A percentile compares a stretch with the other conserved stretches of the same genome.
Evolutionary conservation across 352 stramenopile species (phyloP).

Genomic region (Phytophthora gonapodyides): DNA sequence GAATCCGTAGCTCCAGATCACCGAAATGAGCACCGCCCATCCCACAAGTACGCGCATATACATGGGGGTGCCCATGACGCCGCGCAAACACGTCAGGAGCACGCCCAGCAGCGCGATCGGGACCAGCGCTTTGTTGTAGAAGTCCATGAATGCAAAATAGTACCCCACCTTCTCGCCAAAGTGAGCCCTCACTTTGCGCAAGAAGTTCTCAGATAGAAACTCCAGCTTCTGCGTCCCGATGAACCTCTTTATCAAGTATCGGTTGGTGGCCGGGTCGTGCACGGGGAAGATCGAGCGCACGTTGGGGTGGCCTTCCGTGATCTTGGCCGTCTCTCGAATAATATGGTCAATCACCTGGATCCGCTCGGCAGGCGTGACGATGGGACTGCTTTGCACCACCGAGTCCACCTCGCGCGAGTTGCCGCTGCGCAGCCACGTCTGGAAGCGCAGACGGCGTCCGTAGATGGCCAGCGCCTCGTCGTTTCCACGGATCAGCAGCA

Average conservation of each 20-base stretch:
- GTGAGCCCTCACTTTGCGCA: constrained; percentile 67
- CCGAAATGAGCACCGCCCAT: constrained; percentile 78
- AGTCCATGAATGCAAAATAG: constrained; percentile 88
- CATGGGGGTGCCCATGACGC: constrained; percentile 64
- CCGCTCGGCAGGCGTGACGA: constrained; percentile 73
- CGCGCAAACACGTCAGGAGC: constrained; percentile 65
- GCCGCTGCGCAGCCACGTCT: constrained; percentile 78
- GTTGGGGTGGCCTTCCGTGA: constrained; percentile 53
- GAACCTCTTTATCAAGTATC: constrained; percentile 76
- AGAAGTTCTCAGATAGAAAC: constrained; percentile 60
- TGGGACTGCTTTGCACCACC: constrained; percentile 55
- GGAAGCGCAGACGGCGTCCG: constrained; percentile 62
- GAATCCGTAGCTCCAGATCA: constrained; percentile 84
- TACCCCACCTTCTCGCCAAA: constrained; percentile 88
- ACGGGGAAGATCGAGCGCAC: constrained; percentile 82
- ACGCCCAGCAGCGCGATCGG: constrained; percentile 79
- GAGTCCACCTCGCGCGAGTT: constrained; percentile 77
- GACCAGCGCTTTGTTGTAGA: constrained; percentile 85
- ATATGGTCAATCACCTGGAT: constrained; percentile 87
- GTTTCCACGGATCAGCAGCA: constrained; percentile 72
- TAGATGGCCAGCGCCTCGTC: constrained; percentile 67
- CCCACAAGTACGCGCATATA: constrained; percentile 83
- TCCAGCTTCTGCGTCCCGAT: constrained; percentile 72
- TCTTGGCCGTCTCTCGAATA: constrained; percentile 71
- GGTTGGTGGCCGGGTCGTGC: constrained; percentile 71